Conservation (phyloP, 2,329 filamentous ascomycete genomes). For the Didymella pomorum region DNA sequence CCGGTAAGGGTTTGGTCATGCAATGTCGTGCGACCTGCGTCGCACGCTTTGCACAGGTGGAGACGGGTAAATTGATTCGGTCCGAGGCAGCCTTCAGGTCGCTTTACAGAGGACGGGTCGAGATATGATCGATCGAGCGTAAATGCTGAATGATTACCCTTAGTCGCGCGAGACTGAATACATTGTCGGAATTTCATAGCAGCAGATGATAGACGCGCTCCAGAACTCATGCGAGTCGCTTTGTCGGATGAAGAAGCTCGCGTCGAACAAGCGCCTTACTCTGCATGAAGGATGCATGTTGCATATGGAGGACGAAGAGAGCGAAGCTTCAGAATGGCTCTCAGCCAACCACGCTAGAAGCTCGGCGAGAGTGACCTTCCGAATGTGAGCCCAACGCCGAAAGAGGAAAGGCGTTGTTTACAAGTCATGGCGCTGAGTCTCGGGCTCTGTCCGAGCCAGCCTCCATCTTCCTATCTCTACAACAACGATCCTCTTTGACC, state of each 20-base stretch:
- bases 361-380: conserved; percentile 7
- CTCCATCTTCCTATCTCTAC: conserved; percentile 1
- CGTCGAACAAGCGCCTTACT: conserved; percentile 3
- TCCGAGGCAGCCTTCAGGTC: conserved; percentile 13
- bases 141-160: background rate
- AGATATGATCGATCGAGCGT: background rate
- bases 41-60: conserved; percentile 17
- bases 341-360: conserved; percentile 10
- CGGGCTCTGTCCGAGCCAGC: conserved; percentile 1
- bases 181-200: too few species aligned
- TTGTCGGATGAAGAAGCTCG: background rate
- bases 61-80: conserved; percentile 21
- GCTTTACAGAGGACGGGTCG: background rate
- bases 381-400: background rate
- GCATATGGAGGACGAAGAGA: conserved; percentile 14
- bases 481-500: background rate
- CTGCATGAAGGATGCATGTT: conserved; percentile 6
- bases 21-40: conserved; percentile 19
- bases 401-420: background rate
- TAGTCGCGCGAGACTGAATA: background rate
- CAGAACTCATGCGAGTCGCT: background rate
- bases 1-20: conserved; percentile 13
- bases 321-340: conserved; percentile 16
- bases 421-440: background rate
- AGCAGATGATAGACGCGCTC: background rate